phyloP scores from a whole-genome alignment of 306 rosid species.

The Quercus dentata region DNA sequence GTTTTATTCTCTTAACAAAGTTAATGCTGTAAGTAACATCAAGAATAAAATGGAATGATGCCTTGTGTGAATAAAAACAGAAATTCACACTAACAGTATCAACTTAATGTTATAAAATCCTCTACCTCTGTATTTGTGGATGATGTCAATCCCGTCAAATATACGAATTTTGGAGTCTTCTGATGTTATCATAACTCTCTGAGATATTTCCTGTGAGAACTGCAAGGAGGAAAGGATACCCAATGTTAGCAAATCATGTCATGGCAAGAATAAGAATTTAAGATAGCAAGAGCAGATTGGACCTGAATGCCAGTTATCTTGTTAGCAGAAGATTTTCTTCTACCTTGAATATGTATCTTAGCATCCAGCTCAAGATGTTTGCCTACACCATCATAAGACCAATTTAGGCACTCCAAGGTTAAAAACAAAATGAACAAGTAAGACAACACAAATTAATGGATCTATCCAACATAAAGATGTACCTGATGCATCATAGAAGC shows the following conservation, averaged over 20 bases:
- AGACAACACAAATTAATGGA: not conserved
- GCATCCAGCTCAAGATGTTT: conserved; percentile 51
- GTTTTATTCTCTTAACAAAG: too few relatives aligned
- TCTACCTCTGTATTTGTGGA: conserved; percentile 68
- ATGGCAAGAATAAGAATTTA: not conserved
- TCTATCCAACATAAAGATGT: conserved; percentile 7
- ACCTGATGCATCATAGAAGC: conserved; percentile 73
- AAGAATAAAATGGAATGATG: not conserved
- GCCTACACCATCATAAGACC: conserved; percentile 38
- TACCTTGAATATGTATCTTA: conserved; percentile 43
- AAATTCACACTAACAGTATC: not conserved
- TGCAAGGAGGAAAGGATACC: conserved; percentile 28
- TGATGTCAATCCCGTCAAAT: conserved; percentile 58
- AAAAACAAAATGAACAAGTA: not conserved
- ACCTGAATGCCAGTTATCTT: conserved; percentile 95
- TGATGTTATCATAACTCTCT: conserved; percentile 69
- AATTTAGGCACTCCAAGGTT: conserved; percentile 23
- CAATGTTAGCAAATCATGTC: conserved; percentile 10
- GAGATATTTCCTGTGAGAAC: conserved; percentile 56
- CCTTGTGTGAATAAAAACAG: not conserved
- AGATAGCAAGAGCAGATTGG: conserved; percentile 12
- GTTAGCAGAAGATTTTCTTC: conserved; percentile 59
- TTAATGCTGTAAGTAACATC: not conserved
- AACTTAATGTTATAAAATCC: not conserved
- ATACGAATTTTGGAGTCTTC: conserved; percentile 81